These are phyloP conservation scores for Laetiporus sulphureus DNA, from an alignment of 1,284 basidiomycete species.

Conservation along the genomic window DNA sequence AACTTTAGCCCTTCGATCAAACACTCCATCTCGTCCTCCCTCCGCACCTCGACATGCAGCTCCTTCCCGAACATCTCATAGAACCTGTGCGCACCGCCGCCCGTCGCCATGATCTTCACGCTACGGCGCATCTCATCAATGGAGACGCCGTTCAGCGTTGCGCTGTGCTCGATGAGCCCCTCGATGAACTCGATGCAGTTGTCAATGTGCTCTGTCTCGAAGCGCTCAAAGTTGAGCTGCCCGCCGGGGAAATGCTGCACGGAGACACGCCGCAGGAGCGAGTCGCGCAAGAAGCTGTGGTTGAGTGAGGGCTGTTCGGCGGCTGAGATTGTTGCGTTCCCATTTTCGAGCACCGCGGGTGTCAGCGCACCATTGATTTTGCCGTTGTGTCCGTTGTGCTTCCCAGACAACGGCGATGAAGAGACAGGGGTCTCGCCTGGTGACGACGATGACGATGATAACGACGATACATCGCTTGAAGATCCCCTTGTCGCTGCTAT, in stretches of 20 bases:
- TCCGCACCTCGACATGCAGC: slow-evolving; percentile 79
- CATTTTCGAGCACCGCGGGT: slow-evolving; percentile 63
- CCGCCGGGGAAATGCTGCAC: slow-evolving; percentile 90
- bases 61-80: slow-evolving; percentile 76
- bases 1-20: slow-evolving; percentile 97
- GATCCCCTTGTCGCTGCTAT: slow-evolving; percentile 52
- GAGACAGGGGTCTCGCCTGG: slow-evolving; percentile 20
- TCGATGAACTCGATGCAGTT: slow-evolving; percentile 87
- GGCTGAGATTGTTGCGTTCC: slow-evolving; percentile 18
- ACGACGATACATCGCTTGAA: slow-evolving; percentile 37
- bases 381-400: slow-evolving; percentile 23
- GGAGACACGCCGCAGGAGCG: slow-evolving; percentile 61
- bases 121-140: slow-evolving; percentile 88
- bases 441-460: slow-evolving; percentile 44
- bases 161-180: slow-evolving; percentile 82
- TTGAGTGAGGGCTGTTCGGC: slow-evolving; percentile 32
- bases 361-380: slow-evolving; percentile 72
- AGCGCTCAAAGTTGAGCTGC: slow-evolving; percentile 95
- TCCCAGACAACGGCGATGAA: slow-evolving; percentile 12
- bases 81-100: slow-evolving; percentile 95
- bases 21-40: slow-evolving; percentile 99
- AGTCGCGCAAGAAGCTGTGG: slow-evolving; percentile 49
- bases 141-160: slow-evolving; percentile 82
- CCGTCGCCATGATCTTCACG: slow-evolving; percentile 98
- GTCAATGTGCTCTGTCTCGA: slow-evolving; percentile 89